Base-by-base conservation (phyloP, 257 asterid species). In the Ligustrum vulgare region DNA sequence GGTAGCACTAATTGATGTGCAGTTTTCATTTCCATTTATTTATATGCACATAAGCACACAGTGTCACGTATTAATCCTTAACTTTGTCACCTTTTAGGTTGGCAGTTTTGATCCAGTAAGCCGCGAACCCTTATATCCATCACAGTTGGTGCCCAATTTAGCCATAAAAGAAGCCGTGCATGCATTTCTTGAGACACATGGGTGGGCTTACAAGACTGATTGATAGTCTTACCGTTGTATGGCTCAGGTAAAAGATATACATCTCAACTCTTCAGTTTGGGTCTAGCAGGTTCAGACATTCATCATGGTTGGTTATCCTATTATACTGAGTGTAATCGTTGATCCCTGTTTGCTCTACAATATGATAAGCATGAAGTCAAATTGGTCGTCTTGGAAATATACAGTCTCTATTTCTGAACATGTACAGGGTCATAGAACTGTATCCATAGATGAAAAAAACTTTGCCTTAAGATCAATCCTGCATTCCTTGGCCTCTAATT, bases 81-180 rank as follows among this genome's bases (percentile, higher is more conserved):
- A 28, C 15, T 20, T 67, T 76, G 33, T 70, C 39, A 39, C 47
- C 36, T 25, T 15, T 34, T 76, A 94, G 99, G 98, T 91, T 75
- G 99, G 99, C 45, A 79, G 83, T 4, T 92, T 94, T 34, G 98
- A 92, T 43, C 99, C 98, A 1, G 70, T 92, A 22, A 94, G 96
- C 8, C 97, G 96, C 2, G 91, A 87, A 58, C 74, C 89, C 5
- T 93, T 94, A 16, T 47, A 67, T 72, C 54, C 84, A 31, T 86
- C 87, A 75, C 98, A 91, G 81, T 78, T 94, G 82, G 90, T 88
- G 34, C 84, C 98, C 13, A 95, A 95, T 86, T 76, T 93, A 83
- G 99, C 97, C 73, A 86, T 95, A 43, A 95, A 93, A 84, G 98
- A 89, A 82, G 97, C 98, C n/a, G 99, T 93, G 13, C 87, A 84